Conservation (phyloP, 1,284 basidiomycete genomes). For the Exobasidium rhododendri region DNA sequence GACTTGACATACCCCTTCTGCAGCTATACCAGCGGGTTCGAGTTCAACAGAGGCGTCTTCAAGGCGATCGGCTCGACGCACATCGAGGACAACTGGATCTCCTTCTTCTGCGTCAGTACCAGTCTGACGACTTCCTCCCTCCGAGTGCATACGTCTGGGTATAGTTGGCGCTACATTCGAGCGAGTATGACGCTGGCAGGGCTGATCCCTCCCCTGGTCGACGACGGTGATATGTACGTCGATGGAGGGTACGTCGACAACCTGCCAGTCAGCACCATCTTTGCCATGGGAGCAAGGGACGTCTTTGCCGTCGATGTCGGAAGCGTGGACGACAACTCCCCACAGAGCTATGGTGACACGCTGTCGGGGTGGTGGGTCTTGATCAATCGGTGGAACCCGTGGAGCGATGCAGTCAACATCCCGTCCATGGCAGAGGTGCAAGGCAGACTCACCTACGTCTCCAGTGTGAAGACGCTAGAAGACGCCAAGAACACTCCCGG, state of each 20-base stretch:
- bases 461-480: conserved; percentile 88
- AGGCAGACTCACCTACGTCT: conserved; percentile 90
- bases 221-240: conserved; percentile 72
- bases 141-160: conserved; percentile 95
- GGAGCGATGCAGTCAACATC: conserved; percentile 68
- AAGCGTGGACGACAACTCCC: conserved; percentile 90
- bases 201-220: conserved; percentile 87
- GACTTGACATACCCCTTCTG: conserved; percentile 96
- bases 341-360: conserved; percentile 88
- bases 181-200: conserved; percentile 98
- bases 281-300: conserved; percentile 80
- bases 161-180: conserved; percentile 65
- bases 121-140: conserved; percentile 94
- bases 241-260: conserved; percentile 44
- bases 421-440: conserved; percentile 96
- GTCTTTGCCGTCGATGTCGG: conserved; percentile 97
- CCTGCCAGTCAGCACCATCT: conserved; percentile 77
- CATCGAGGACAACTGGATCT: conserved; percentile 98
- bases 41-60: conserved; percentile 36
- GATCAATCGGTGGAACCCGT: conserved; percentile 71
- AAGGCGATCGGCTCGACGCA: conserved; percentile 86
- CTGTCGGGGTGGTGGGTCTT: conserved; percentile 96
- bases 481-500: conserved; percentile 85
- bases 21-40: conserved; percentile 87
- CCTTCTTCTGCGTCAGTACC: conserved; percentile 98